Evolutionary conservation across 2,329 filamentous ascomycete genomes (phyloP), one percentile per base, ranked within the genome.

Genomic region (Dothideomycetidae sp.): DNA sequence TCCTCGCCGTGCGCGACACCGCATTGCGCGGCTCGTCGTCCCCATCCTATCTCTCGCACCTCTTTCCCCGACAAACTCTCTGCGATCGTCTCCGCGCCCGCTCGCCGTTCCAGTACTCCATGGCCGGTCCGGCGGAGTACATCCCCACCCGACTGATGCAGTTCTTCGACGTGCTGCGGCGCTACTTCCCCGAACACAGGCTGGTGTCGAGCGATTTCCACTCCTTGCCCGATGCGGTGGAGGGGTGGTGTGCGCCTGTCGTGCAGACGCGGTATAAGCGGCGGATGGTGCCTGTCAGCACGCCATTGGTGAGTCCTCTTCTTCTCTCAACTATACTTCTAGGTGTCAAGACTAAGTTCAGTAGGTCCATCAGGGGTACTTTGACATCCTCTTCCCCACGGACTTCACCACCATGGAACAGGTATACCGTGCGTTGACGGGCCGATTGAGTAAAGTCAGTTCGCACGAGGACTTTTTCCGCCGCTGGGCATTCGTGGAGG

Each of bases 311-410:
- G 66, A 61, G 78, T 62, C 10, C n/a, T 10, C 31, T 34, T 13
- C 15, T 35, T 10, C 23, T 13, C 9, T 5, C n/a, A n/a, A n/a
- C n/a, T 26, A 7, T 7, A 26, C 21, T n/a, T n/a, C 21, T 26
- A 7, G 21, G n/a, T 7, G 21, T n/a, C 21, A n/a, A 14, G 21
- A 32, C 33, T 31, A 16, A 33, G 30, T n/a, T 1, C 4, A 36
- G 29, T 45, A 92, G 83, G 83, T 94, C 33, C 86, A 96, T 57
- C 92, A 98, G 63, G 92, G 90, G 31, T 96, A 93, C 61, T 98
- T 98, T 55, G 92, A 98, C 56, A 94, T 98, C 50, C 77, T 98
- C 54, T 98, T 98, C 63, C 90, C 90, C 0, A 98, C 90, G 9
- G 81, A 98, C 59, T 98, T 98, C 55, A 69, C 73, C 44, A 78